Conservation (phyloP, 2,329 filamentous ascomycete genomes). For the Fusarium sp. region DNA sequence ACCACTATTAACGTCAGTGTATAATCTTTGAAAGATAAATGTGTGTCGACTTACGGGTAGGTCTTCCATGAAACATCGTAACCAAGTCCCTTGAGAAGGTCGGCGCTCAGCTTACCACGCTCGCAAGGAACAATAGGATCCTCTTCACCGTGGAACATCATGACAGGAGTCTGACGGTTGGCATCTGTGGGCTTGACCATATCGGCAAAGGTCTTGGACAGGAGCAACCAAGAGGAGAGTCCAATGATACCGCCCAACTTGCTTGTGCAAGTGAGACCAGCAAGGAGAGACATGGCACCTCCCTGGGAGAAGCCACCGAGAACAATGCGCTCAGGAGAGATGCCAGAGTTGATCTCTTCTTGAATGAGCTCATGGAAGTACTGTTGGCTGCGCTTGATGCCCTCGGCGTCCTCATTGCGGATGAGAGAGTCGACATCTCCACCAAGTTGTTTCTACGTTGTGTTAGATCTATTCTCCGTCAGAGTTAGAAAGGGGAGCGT, state of each 20-base stretch:
- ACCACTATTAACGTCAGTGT: conserved; percentile 58
- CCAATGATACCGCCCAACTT: conserved; percentile 91
- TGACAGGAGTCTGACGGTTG: conserved; percentile 80
- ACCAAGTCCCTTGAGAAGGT: conserved; percentile 75
- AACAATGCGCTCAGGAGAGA: conserved; percentile 84
- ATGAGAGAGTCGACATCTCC: conserved; percentile 49
- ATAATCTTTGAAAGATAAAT: not conserved
- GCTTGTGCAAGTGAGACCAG: conserved; percentile 77
- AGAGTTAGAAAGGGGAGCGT: conserved; percentile 38
- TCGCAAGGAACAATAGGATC: conserved; percentile 79
- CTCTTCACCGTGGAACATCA: conserved; percentile 86
- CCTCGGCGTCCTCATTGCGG: conserved; percentile 72
- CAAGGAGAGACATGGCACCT: conserved; percentile 85
- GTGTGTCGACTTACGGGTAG: conserved; percentile 71
- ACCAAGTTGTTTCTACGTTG: conserved; percentile 51
- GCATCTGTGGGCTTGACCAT: conserved; percentile 55
- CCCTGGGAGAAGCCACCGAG: conserved; percentile 89
- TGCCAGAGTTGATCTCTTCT: conserved; percentile 82
- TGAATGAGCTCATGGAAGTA: conserved; percentile 86
- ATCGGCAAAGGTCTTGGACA: conserved; percentile 63
- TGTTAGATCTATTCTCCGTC: conserved; percentile 2
- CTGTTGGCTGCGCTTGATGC: conserved; percentile 77
- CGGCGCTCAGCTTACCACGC: conserved; percentile 75
- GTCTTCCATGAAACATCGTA: conserved; percentile 80
- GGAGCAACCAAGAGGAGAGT: conserved; percentile 82